phyloP scores from a whole-genome alignment of 2,329 filamentous ascomycete genomes.

The Microcyclospora tardicrescens region DNA sequence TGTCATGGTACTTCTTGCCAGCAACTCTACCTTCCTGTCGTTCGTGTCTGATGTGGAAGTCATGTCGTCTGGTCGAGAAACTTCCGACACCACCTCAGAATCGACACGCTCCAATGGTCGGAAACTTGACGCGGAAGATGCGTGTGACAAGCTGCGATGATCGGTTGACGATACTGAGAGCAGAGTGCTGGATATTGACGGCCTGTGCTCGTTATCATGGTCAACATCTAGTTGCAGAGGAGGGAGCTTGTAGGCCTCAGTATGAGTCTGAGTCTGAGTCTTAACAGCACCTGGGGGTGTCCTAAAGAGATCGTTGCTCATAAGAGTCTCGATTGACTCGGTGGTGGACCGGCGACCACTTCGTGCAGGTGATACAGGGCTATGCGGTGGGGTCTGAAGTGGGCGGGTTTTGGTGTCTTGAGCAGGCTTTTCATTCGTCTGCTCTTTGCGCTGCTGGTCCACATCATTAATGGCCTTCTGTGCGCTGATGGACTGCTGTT shows the following conservation, averaged over 20 bases:
- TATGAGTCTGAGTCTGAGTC: slow-evolving; percentile 6
- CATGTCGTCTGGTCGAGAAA: slow-evolving; percentile 3
- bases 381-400: slow-evolving; percentile 12
- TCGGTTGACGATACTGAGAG: slow-evolving; percentile 13
- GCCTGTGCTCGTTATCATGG: slow-evolving; percentile 18
- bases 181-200: slow-evolving; percentile 21
- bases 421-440: slow-evolving; percentile 2
- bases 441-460: slow-evolving; percentile 6
- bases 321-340: slow-evolving; percentile 23
- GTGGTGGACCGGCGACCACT: slow-evolving; percentile 10
- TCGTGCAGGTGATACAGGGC: slow-evolving; percentile 9
- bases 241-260: slow-evolving; percentile 20
- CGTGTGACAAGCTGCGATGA: slow-evolving; percentile 14
- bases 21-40: slow-evolving; percentile 12
- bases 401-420: slow-evolving; percentile 6
- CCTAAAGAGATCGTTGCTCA: slow-evolving; percentile 29
- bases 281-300: slow-evolving; percentile 32
- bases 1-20: slow-evolving; percentile 9
- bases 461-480: slow-evolving; percentile 15
- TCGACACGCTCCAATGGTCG: slow-evolving; percentile 10
- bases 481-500: slow-evolving; percentile 4
- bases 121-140: slow-evolving; percentile 19
- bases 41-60: slow-evolving; percentile 12
- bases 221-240: slow-evolving; percentile 20
- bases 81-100: slow-evolving; percentile 12